Conservation (phyloP, 345 rosid species). For the Combretum micranthum region DNA sequence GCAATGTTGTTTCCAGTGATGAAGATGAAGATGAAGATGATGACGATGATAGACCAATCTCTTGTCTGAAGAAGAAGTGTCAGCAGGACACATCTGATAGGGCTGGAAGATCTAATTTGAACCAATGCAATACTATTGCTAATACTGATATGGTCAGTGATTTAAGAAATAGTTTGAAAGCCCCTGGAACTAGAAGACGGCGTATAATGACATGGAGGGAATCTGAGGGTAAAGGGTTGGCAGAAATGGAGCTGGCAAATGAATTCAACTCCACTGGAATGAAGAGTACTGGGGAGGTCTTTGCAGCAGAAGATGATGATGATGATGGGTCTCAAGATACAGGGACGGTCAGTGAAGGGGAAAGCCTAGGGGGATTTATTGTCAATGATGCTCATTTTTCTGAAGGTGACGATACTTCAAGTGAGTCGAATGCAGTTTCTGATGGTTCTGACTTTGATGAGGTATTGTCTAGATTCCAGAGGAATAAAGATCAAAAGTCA, state of each 20-base stretch:
- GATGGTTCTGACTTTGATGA: conserved; percentile 26
- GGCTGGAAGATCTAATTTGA: conserved; percentile 9
- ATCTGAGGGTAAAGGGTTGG: conserved; percentile 11
- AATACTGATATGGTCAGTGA: neutral
- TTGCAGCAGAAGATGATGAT: conserved; percentile 24
- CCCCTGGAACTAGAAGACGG: conserved; percentile 12
- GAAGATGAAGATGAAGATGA: conserved; percentile 42
- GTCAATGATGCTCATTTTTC: conserved; percentile 28
- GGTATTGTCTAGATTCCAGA: conserved; percentile 34
- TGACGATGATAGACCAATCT: conserved; percentile 36
- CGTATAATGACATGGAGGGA: conserved; percentile 38
- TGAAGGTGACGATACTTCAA: conserved; percentile 8
- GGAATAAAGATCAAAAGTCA: conserved; percentile 34
- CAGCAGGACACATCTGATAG: conserved; percentile 11
- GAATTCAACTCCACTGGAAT: conserved; percentile 6
- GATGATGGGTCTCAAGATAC: conserved; percentile 32
- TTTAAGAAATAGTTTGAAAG: neutral
- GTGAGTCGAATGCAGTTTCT: conserved; percentile 26
- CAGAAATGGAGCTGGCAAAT: conserved; percentile 11
- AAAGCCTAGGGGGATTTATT: conserved; percentile 50
- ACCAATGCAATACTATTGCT: conserved; percentile 1
- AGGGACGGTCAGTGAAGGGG: conserved; percentile 36
- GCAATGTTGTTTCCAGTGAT: conserved; percentile 46
- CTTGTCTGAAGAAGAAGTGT: conserved; percentile 28
- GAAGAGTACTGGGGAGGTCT: conserved; percentile 21